Base-by-base conservation (phyloP, 1,139 yeast genomes). In the Groenewaldozyma auringiensis region DNA sequence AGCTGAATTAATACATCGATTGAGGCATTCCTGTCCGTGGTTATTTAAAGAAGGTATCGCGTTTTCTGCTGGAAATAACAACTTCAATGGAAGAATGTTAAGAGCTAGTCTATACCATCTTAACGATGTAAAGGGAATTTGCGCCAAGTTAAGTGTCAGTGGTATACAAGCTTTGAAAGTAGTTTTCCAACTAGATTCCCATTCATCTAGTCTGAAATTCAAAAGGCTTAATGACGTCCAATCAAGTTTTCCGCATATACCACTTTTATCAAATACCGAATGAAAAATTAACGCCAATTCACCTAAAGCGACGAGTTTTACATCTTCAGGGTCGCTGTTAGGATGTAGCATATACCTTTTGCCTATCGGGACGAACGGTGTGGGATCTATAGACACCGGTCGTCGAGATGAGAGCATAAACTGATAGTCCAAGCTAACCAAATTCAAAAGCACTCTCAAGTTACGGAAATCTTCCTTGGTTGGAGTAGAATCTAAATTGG, bases 21-120 rank as follows among this genome's bases (percentile, higher is more conserved):
- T 39, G 3, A 39, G 35, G 29, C 41, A 39, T 13, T 22, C 18
- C 25, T 16, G 11, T 8, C 27, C 40, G 13, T 37, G 40, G 9
- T 37, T 25, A 25, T 21, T 37, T 3, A 37, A 18, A 11, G 21
- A 20, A 3, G 40, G 29, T 25, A 25, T 25, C 14, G 40, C 21
- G 18, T 18, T 18, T 11, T 37, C 40, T n/a, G 25, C 21, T 3
- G 40, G 22, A 4, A 37, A 21, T 4, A 37, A 25, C 16, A 18
- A 14, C 9, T 16, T 18, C 18, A 39, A 11, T 4, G 41, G 41
- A 3, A 39, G 20, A 22, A 27, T 39, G 21, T 39, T 39, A 4
- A 39, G 34, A n/a, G 41, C 41, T n/a, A 39, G 16, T 4, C 41
- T 14, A 22, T 39, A 39, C 41, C 41, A 39, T 22, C 41, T 22